Conservation (phyloP, 345 rosid genomes). For the Theobroma cacao region DNA sequence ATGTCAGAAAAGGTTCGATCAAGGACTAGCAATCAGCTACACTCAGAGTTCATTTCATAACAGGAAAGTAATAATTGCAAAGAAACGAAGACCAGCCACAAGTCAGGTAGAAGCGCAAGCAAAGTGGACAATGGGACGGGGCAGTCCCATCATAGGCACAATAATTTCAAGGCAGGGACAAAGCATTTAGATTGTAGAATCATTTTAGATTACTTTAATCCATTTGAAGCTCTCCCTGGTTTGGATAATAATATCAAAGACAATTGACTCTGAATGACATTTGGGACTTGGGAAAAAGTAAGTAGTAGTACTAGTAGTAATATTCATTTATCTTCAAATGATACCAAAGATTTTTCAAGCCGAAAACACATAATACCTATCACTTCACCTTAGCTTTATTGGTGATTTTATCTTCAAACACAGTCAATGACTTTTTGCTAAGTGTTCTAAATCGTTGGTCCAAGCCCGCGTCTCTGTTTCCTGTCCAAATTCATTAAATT, state of each 20-base stretch:
- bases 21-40: neutral
- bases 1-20: neutral
- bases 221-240: neutral
- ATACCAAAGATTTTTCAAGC: neutral
- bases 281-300: neutral
- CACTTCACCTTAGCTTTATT: neutral
- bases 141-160: constrained; percentile 1
- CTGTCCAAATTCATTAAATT: neutral
- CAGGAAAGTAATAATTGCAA: neutral
- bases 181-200: neutral
- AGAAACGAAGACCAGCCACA: neutral
- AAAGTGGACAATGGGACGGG: neutral
- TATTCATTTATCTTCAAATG: neutral
- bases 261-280: neutral
- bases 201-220: neutral
- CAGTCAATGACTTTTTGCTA: neutral
- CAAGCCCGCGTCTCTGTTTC: neutral
- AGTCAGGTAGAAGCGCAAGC: neutral
- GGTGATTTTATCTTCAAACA: neutral
- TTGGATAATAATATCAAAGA: neutral
- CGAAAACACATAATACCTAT: neutral
- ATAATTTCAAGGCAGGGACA: constrained; percentile 6
- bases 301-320: neutral
- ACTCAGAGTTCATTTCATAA: neutral
- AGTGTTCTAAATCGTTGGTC: neutral